Conservation (phyloP, 2,329 filamentous ascomycete genomes). For the Fusarium xyrophilum region DNA sequence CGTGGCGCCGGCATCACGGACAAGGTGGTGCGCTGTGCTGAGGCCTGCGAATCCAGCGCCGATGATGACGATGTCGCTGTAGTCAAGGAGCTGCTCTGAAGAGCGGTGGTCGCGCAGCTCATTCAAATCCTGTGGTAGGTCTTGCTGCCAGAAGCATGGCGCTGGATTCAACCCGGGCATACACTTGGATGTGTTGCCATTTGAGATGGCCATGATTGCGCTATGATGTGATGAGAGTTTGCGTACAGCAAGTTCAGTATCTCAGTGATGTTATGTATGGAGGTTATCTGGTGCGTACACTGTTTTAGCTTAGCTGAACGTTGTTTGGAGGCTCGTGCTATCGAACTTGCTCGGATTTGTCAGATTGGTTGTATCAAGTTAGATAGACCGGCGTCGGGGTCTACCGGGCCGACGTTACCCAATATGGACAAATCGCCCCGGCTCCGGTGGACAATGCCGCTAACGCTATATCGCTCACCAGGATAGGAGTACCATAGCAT, state of each 20-base stretch:
- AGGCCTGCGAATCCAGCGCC: neutral
- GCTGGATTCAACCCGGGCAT: neutral
- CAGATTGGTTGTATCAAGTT: neutral
- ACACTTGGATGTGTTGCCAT: neutral
- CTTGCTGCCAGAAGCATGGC: neutral
- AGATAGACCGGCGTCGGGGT: neutral
- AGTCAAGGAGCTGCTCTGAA: neutral
- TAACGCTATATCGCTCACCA: conserved; percentile 1
- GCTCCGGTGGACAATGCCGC: neutral
- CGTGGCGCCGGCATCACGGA: neutral
- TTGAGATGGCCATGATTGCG: neutral
- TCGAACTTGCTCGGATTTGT: neutral
- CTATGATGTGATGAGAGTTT: neutral
- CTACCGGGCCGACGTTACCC: neutral
- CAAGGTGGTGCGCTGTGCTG: neutral
- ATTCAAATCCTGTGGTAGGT: neutral
- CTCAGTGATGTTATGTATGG: neutral
- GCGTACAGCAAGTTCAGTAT: neutral
- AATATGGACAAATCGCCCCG: neutral
- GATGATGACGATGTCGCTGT: conserved; percentile 1
- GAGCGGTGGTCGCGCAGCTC: neutral
- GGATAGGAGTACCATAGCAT: neutral
- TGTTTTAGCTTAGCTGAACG: neutral
- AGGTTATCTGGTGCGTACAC: neutral
- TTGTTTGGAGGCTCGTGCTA: neutral